Evolutionary conservation across 176 grass and related monocot genomes (phyloP).

Genomic region (Oropetium thomaeum): DNA sequence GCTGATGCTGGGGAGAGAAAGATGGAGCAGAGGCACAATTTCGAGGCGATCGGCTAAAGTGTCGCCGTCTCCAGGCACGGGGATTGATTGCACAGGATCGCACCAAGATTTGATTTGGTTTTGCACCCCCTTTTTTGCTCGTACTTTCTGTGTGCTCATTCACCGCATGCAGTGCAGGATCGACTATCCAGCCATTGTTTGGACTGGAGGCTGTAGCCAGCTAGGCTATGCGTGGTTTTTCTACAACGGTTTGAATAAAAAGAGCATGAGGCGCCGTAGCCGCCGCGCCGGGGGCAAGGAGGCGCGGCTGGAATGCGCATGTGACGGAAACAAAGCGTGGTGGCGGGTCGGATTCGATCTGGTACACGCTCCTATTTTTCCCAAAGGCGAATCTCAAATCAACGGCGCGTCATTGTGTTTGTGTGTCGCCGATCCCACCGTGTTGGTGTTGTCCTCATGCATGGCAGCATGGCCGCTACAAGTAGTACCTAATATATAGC

Average conservation of each 20-base stretch:
- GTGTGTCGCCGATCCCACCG: no score
- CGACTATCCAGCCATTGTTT: neutral
- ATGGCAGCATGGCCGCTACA: no score
- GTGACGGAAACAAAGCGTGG: conserved; percentile 13
- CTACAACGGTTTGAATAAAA: neutral
- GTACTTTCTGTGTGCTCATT: conserved; percentile 13
- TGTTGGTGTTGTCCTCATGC: no score
- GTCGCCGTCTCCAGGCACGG: neutral
- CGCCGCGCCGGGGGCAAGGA: neutral
- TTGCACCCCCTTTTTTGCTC: no score
- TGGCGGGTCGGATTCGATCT: conserved; percentile 8
- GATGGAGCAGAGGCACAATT: neutral
- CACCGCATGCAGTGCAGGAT: neutral
- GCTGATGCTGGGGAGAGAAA: no score
- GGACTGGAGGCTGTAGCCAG: neutral
- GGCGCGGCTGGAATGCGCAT: neutral
- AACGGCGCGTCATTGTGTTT: no score
- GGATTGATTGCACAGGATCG: conserved; percentile 32
- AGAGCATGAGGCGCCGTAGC: neutral
- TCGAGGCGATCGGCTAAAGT: conserved; percentile 1
- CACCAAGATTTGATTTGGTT: conserved; percentile 13
- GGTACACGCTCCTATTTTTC: neutral
- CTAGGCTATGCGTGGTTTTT: conserved; percentile 2
- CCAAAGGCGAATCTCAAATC: neutral
- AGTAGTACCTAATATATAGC: no score